Base-by-base conservation (phyloP, 257 asterid genomes). In the Salvia splendens region DNA sequence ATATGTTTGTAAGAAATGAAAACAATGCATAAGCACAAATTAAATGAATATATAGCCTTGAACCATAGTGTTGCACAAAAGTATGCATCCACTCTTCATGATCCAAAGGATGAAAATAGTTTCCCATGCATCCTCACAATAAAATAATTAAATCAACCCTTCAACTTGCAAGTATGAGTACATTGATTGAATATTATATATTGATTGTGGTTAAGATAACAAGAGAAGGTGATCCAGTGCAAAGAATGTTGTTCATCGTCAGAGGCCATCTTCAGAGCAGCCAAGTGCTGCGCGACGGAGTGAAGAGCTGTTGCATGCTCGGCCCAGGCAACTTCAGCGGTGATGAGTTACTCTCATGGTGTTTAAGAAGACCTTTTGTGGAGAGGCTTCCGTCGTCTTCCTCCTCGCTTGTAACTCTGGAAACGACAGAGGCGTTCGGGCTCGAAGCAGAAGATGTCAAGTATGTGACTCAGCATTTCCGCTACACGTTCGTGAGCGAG, bases 261-360 rank as follows among this genome's bases (percentile, higher is more conserved):
- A 69, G 99, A 68, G 99, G 99, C 3, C 99, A 94, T 65, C 93
- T 94, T 11, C 99, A 94, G 46, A 94, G 99, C 84, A 94, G 99
- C 87, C 99, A 94, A 74, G 79, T 80, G 10, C 84, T 94, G 1
- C 83, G 97, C 0, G 96, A 94, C 5, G 97, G 95, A 12, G 88
- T 94, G 8, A 55, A 84, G 78, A 88, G 96, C 3, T 85, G 95
- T 69, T 94, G 99, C 83, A 94, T 94, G 99, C 75, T 93, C 51
- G 99, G 99, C 24, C 99, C 99, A 0, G 97, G 99, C 7, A 94
- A 94, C 62, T 94, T 94, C 82, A 91, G 95, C 0, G 99, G 99
- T 0, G 99, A 94, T 51, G 99, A 94, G 82, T 96, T 94, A 3
- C 86, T 94, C 0, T 86, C 97, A 6, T 94, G 99, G 99, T 94